Evolutionary conservation across 345 rosid genomes (phyloP).

Genomic region (Eucalyptus pauciflora): DNA sequence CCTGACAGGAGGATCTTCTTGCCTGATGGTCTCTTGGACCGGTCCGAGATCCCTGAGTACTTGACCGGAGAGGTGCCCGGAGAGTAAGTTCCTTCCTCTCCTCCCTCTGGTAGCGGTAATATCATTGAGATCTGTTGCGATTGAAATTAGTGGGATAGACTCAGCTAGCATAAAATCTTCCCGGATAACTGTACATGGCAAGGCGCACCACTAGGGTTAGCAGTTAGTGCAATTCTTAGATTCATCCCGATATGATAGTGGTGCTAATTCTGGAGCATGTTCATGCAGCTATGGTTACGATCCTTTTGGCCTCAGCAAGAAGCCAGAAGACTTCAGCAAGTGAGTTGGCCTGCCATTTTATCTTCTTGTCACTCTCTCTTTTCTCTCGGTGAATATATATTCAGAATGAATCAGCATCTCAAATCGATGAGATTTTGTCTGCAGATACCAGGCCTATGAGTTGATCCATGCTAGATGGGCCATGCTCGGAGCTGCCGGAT

Average conservation of each 20-base stretch:
- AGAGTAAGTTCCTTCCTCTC: constrained; percentile 39
- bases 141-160: neutral
- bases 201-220: neutral
- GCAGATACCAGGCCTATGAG: constrained; percentile 87
- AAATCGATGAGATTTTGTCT: neutral
- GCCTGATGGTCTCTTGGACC: constrained; percentile 89
- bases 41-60: constrained; percentile 94
- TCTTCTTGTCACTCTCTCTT: neutral
- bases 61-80: constrained; percentile 95
- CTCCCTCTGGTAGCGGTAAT: neutral
- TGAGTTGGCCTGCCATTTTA: constrained; percentile 10
- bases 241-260: neutral
- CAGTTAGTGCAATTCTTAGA: neutral
- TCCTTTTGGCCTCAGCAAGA: constrained; percentile 95
- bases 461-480: constrained; percentile 96
- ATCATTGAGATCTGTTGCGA: neutral
- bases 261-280: neutral
- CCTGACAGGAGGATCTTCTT: constrained; percentile 96
- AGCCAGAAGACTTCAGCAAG: constrained; percentile 87
- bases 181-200: neutral
- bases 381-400: neutral
- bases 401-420: neutral
- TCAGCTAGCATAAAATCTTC: neutral
- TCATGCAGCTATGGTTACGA: constrained; percentile 84
- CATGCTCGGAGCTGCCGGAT: constrained; percentile 97